Percentiles rank a stretch among this genome's conserved stretches.
Conservation (phyloP, 805 yeast genomes). For the Barnettozyma populi region DNA sequence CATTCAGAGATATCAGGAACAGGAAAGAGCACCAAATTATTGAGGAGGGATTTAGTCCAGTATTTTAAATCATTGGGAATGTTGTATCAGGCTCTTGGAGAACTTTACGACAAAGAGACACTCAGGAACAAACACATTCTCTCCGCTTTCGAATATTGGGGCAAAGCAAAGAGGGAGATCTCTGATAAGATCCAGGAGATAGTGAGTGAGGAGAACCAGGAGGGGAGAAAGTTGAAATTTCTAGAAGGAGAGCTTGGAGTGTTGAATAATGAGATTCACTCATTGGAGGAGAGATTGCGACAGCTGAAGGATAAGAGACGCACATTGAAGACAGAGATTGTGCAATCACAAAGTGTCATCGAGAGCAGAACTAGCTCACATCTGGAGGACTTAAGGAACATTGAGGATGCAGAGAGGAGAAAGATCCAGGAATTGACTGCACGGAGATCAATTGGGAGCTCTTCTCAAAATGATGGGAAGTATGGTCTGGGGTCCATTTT, state of each 20-base stretch:
- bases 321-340: slow-evolving; percentile 33
- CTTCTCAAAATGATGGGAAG: background rate
- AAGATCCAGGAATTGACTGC: slow-evolving; percentile 13
- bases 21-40: slow-evolving; percentile 28
- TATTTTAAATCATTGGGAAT: slow-evolving; percentile 33
- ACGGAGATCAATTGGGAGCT: background rate
- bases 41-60: slow-evolving; percentile 28
- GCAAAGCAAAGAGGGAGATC: slow-evolving; percentile 28
- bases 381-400: slow-evolving; percentile 33
- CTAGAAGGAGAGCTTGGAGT: slow-evolving; percentile 28
- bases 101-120: slow-evolving; percentile 34
- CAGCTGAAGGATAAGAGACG: slow-evolving; percentile 30
- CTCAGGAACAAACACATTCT: slow-evolving; percentile 24
- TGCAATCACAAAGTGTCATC: slow-evolving; percentile 39
- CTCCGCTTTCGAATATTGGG: slow-evolving; percentile 34
- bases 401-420: slow-evolving; percentile 34
- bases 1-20: slow-evolving; percentile 26
- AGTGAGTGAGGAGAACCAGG: slow-evolving; percentile 32
- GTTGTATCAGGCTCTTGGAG: slow-evolving; percentile 35
- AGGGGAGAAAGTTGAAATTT: slow-evolving; percentile 35
- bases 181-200: slow-evolving; percentile 32
- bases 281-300: slow-evolving; percentile 30
- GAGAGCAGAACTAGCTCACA: slow-evolving; percentile 42
- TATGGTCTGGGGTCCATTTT: background rate
- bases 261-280: slow-evolving; percentile 34